These are phyloP conservation scores for Hemisphaericaspora xylofermentans DNA, from an alignment of 1,139 yeast genomes.

Conservation along the genomic window DNA sequence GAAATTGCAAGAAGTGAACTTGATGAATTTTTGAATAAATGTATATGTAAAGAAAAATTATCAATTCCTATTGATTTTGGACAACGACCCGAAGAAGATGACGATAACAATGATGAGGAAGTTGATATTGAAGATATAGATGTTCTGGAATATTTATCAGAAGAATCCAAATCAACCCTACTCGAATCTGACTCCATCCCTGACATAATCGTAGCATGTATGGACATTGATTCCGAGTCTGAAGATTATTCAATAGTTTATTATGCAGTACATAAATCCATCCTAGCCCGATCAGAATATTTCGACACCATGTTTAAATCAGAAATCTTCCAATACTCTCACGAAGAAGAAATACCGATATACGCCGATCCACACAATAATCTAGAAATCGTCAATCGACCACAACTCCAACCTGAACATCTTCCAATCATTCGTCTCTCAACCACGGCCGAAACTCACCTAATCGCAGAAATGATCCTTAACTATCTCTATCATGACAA, in stretches of 20 bases:
- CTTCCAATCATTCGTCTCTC: constrained; percentile 34
- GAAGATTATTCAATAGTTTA: constrained; percentile 37
- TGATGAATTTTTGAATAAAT: constrained; percentile 33
- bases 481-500: constrained; percentile 63
- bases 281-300: constrained; percentile 61
- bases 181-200: constrained; percentile 35
- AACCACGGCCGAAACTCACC: constrained; percentile 23
- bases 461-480: constrained; percentile 54
- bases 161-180: constrained; percentile 18
- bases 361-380: constrained; percentile 8
- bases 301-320: constrained; percentile 66
- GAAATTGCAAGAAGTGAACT: constrained; percentile 50
- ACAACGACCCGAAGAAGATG: too few species aligned
- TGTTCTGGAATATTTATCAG: constrained; percentile 17
- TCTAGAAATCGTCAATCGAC: constrained; percentile 23
- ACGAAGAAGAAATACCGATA: constrained; percentile 20
- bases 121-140: constrained; percentile 37
- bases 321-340: constrained; percentile 26
- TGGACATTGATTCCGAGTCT: constrained; percentile 28
- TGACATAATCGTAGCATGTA: constrained; percentile 47
- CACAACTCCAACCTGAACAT: constrained; percentile 19
- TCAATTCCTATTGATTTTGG: constrained; percentile 12
- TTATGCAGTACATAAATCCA: constrained; percentile 65
- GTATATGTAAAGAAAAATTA: constrained; percentile 33
- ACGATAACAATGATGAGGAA: constrained; percentile 33